Percentiles rank a stretch among this genome's conserved stretches.
These are phyloP conservation scores for Cadophora sp. DNA, from an alignment of 2,329 filamentous ascomycete species.

Conservation along the genomic window DNA sequence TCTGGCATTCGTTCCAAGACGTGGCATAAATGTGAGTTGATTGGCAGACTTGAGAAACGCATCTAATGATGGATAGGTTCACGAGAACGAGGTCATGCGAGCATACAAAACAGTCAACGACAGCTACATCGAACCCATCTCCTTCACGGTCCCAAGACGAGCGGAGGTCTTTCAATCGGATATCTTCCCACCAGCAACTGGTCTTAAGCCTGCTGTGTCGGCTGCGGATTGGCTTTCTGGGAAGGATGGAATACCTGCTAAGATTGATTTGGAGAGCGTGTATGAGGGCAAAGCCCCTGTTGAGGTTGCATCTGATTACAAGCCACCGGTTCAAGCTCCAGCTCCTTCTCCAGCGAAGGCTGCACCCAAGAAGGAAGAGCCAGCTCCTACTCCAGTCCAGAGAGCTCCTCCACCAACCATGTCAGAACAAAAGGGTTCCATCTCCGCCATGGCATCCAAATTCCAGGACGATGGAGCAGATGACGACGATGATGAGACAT, in stretches of 20 bases:
- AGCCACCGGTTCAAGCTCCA: constrained; percentile 57
- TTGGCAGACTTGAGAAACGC: constrained; percentile 1
- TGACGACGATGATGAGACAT: constrained; percentile 63
- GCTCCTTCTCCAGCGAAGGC: constrained; percentile 52
- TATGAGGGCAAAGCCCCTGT: constrained; percentile 85
- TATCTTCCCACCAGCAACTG: constrained; percentile 88
- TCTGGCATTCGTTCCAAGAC: constrained; percentile 91
- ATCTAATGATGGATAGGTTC: constrained; percentile 60
- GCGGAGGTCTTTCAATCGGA: constrained; percentile 97
- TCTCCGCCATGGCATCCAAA: constrained; percentile 83
- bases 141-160: constrained; percentile 93
- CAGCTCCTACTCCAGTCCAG: constrained; percentile 54
- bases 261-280: constrained; percentile 91
- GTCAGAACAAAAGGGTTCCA: constrained; percentile 86
- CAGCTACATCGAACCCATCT: constrained; percentile 91
- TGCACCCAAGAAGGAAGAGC: constrained; percentile 58
- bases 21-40: constrained; percentile 80
- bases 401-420: constrained; percentile 70
- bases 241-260: constrained; percentile 83
- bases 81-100: constrained; percentile 95
- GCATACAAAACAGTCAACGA: constrained; percentile 98
- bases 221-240: constrained; percentile 85
- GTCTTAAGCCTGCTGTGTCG: constrained; percentile 80
- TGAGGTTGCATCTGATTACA: constrained; percentile 76
- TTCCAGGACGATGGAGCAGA: constrained; percentile 77